Evolutionary conservation across 257 asterid genomes (phyloP).

Genomic region (Cynanchum wilfordii): DNA sequence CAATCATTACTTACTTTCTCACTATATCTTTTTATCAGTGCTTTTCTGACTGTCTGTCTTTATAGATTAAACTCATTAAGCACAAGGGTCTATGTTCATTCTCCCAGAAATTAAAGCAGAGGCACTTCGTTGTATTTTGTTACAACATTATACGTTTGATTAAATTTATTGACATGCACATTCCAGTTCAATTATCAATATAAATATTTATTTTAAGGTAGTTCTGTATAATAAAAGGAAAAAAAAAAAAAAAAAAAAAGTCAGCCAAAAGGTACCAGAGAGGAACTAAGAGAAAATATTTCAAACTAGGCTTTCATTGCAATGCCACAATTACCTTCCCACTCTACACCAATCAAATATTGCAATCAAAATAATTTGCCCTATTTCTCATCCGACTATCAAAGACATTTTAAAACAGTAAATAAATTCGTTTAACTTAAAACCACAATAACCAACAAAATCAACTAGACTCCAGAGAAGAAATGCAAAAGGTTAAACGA

Average conservation of each 20-base stretch:
- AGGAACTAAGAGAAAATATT: too few relatives aligned
- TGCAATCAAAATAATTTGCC: background rate
- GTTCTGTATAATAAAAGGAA: too few relatives aligned
- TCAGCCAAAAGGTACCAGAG: background rate
- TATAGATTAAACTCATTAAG: background rate
- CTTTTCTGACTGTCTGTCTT: background rate
- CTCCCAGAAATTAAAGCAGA: background rate
- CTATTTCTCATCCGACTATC: background rate
- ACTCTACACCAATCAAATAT: background rate
- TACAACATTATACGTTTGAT: background rate
- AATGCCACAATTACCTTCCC: background rate
- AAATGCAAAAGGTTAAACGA: background rate
- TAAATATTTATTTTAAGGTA: too few relatives aligned
- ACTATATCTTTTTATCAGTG: background rate
- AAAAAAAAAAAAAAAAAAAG: background rate
- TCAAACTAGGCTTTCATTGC: background rate
- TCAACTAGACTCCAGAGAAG: background rate
- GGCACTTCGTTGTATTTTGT: background rate
- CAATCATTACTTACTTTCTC: background rate
- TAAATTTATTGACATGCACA: constrained; percentile 19
- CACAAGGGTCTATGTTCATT: background rate
- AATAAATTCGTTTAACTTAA: background rate
- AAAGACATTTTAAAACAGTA: background rate
- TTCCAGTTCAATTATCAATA: too few relatives aligned
- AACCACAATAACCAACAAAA: background rate